Conservation (phyloP, 306 rosid genomes). For the Quercus engelmannii region DNA sequence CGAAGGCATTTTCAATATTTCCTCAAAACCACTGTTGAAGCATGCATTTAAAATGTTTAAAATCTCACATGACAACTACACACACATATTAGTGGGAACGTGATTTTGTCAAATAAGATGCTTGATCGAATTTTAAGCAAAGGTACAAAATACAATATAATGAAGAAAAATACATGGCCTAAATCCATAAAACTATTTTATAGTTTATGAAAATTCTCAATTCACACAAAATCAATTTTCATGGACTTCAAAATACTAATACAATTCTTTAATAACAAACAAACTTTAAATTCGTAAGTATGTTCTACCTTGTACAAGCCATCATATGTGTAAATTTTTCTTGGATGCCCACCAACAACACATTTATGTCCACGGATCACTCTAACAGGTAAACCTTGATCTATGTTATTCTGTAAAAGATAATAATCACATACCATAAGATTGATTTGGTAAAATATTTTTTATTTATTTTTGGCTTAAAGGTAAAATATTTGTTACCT, state of each 20-base stretch:
- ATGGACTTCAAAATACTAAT: not conserved
- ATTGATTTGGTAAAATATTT: not conserved
- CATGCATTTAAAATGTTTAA: too few relatives aligned
- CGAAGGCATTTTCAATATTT: not conserved
- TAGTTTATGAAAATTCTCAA: too few relatives aligned
- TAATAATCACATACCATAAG: not conserved
- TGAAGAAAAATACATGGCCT: too few relatives aligned
- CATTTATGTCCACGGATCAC: constrained; percentile 39
- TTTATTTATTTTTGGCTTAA: too few relatives aligned
- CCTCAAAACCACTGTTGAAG: too few relatives aligned
- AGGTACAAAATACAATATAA: too few relatives aligned
- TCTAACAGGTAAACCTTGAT: constrained; percentile 30
- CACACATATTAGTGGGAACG: too few relatives aligned
- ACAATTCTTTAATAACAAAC: not conserved
- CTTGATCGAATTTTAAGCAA: too few relatives aligned
- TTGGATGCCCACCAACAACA: constrained; percentile 11
- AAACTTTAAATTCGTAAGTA: not conserved
- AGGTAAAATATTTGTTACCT: not conserved
- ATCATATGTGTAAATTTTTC: constrained; percentile 33
- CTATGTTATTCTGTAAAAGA: constrained; percentile 34
- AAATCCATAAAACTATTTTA: too few relatives aligned
- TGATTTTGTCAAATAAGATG: not conserved
- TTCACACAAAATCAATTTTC: too few relatives aligned
- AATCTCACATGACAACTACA: too few relatives aligned
- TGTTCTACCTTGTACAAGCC: constrained; percentile 38